Percentiles rank a stretch among this genome's conserved stretches.
Conservation (phyloP, 345 rosid species). For the Hypericum androsaemum region DNA sequence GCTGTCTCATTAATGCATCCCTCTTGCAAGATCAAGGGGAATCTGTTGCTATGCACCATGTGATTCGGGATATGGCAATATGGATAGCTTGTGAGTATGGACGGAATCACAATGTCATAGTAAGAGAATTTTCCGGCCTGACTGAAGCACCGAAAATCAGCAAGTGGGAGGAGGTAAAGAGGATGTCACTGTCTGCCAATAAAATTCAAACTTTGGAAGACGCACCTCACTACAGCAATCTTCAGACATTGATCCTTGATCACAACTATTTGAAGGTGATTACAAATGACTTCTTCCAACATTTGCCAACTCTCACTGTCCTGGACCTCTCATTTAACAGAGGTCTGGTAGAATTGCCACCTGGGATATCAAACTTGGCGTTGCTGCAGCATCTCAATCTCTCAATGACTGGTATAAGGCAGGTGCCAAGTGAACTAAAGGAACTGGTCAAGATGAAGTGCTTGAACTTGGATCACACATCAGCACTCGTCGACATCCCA, state of each 20-base stretch:
- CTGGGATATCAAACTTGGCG: constrained; percentile 1
- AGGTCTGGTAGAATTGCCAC: not conserved
- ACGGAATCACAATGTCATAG: not conserved
- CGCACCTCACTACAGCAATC: not conserved
- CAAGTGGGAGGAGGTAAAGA: not conserved
- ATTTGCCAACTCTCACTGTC: not conserved
- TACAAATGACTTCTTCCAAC: not conserved
- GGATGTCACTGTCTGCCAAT: constrained; percentile 7
- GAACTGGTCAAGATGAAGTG: not conserved
- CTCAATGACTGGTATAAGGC: not conserved
- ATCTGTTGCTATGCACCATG: constrained; percentile 8
- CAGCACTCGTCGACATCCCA: too few species aligned
- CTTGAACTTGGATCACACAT: not conserved
- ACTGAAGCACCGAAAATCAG: not conserved
- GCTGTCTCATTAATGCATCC: not conserved
- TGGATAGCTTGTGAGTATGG: constrained; percentile 10
- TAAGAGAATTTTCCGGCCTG: not conserved
- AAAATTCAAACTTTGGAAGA: not conserved
- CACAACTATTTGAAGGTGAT: not conserved
- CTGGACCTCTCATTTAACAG: not conserved
- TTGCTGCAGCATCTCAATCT: constrained; percentile 2
- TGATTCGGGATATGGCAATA: constrained; percentile 12
- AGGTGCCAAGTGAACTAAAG: not conserved
- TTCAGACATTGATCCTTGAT: constrained; percentile 5
- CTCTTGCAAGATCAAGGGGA: not conserved